Conservation (phyloP, 192 early-diverging fungal genomes). For the Podila epicladia region DNA sequence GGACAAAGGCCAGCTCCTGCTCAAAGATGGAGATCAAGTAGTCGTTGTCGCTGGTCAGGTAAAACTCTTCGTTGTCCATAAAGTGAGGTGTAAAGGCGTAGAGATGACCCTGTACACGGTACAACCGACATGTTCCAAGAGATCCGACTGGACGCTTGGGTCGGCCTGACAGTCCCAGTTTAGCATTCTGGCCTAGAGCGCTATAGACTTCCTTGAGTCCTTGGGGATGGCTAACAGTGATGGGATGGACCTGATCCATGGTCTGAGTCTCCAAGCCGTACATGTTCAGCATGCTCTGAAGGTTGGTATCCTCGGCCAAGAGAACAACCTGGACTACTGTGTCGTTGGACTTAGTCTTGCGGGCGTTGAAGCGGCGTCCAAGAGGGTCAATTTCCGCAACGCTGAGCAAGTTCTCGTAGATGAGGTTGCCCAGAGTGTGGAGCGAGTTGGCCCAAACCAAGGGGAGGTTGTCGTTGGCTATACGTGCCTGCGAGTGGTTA, state of each 20-base stretch:
- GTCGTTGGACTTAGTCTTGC: slow-evolving; percentile 57
- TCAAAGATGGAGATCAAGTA: slow-evolving; percentile 82
- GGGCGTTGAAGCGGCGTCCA: slow-evolving; percentile 71
- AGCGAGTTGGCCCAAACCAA: slow-evolving; percentile 90
- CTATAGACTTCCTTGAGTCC: slow-evolving; percentile 82
- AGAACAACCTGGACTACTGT: slow-evolving; percentile 85
- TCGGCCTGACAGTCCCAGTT: slow-evolving; percentile 79
- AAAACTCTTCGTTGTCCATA: slow-evolving; percentile 89
- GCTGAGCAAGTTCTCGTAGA: slow-evolving; percentile 79
- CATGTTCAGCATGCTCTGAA: slow-evolving; percentile 75
- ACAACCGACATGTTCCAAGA: slow-evolving; percentile 80
- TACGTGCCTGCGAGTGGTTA: slow-evolving; percentile 74
- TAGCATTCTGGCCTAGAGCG: slow-evolving; percentile 78
- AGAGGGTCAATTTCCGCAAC: slow-evolving; percentile 87
- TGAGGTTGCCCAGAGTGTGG: slow-evolving; percentile 78
- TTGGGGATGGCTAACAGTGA: slow-evolving; percentile 77
- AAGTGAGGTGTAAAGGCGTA: slow-evolving; percentile 90
- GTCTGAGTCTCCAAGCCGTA: slow-evolving; percentile 87
- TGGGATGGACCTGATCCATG: slow-evolving; percentile 70
- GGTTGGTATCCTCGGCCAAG: slow-evolving; percentile 73
- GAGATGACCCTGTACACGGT: slow-evolving; percentile 82
- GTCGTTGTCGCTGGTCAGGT: slow-evolving; percentile 87
- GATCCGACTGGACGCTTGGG: slow-evolving; percentile 83
- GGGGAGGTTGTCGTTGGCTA: slow-evolving; percentile 88
- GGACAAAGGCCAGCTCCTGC: slow-evolving; percentile 78